phyloP scores from a whole-genome alignment of 768 basidiomycete genomes.

The Serendipita sp. region DNA sequence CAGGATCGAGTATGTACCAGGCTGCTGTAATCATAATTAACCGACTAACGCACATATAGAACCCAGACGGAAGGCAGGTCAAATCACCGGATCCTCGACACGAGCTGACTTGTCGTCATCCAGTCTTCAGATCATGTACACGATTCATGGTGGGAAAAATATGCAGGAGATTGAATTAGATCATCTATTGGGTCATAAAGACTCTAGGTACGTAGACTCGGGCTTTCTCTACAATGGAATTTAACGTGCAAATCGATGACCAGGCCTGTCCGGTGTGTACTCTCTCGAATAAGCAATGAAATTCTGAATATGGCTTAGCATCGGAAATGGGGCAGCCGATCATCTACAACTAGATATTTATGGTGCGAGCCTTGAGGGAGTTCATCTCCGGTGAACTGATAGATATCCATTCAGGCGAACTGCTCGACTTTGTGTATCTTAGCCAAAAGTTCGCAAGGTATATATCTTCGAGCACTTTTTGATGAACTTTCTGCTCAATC shows the following conservation, averaged over 20 bases:
- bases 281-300: background rate
- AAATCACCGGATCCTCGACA: background rate
- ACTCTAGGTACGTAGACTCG: conserved; percentile 15
- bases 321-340: conserved; percentile 93
- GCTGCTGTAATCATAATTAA: background rate
- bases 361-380: conserved; percentile 36
- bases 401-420: background rate
- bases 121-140: conserved; percentile 4
- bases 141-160: conserved; percentile 46
- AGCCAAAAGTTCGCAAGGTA: conserved; percentile 58
- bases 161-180: conserved; percentile 68
- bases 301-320: conserved; percentile 21
- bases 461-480: background rate
- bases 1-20: conserved; percentile 34
- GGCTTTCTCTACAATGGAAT: too few relatives aligned
- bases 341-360: conserved; percentile 95
- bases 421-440: conserved; percentile 76
- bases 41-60: background rate
- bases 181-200: conserved; percentile 82
- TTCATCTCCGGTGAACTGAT: background rate
- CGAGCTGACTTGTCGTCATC: background rate
- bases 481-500: background rate
- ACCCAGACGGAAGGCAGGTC: conserved; percentile 3
- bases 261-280: conserved; percentile 49
- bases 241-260: conserved; percentile 24